phyloP scores from a whole-genome alignment of 2,329 filamentous ascomycete species.

The Alternaria metachromatica region DNA sequence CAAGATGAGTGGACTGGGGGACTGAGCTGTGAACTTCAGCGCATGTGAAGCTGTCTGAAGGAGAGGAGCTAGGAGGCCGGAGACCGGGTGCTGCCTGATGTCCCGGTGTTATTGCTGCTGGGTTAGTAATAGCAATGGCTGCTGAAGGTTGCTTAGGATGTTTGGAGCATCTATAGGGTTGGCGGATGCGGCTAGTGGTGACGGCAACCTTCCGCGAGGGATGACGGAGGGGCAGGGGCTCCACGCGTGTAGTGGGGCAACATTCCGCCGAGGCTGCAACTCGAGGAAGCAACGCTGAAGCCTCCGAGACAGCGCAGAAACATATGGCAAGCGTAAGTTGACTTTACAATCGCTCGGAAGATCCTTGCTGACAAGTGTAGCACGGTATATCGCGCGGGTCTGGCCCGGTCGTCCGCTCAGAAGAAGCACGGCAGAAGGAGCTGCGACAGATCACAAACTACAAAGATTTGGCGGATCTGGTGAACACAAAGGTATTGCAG shows the following conservation, averaged over 20 bases:
- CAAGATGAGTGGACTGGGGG: constrained; percentile 7
- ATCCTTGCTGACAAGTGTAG: constrained; percentile 56
- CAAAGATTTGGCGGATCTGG: constrained; percentile 70
- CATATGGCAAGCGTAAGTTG: constrained; percentile 52
- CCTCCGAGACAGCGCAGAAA: constrained; percentile 6
- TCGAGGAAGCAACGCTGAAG: constrained; percentile 19
- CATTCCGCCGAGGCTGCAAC: constrained; percentile 30
- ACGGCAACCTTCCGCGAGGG: constrained; percentile 20
- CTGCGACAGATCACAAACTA: constrained; percentile 78
- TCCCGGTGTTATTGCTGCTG: constrained; percentile 36
- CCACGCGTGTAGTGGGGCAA: constrained; percentile 39
- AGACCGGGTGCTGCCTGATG: constrained; percentile 19
- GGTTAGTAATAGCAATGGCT: constrained; percentile 44
- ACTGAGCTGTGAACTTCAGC: constrained; percentile 13
- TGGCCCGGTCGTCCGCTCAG: constrained; percentile 64
- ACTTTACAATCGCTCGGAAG: background rate
- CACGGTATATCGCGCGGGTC: constrained; percentile 78
- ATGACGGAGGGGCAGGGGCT: constrained; percentile 29
- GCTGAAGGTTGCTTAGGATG: constrained; percentile 24
- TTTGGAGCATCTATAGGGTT: constrained; percentile 13
- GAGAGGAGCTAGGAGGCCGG: constrained; percentile 16
- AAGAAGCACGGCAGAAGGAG: constrained; percentile 74
- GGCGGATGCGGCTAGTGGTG: constrained; percentile 17
- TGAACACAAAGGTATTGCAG: constrained; percentile 67
- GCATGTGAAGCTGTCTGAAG: constrained; percentile 33